Evolutionary conservation across 140 eudicot species (phyloP), one percentile per base, ranked within the genome.

Genomic region (Flaveria floridana): DNA sequence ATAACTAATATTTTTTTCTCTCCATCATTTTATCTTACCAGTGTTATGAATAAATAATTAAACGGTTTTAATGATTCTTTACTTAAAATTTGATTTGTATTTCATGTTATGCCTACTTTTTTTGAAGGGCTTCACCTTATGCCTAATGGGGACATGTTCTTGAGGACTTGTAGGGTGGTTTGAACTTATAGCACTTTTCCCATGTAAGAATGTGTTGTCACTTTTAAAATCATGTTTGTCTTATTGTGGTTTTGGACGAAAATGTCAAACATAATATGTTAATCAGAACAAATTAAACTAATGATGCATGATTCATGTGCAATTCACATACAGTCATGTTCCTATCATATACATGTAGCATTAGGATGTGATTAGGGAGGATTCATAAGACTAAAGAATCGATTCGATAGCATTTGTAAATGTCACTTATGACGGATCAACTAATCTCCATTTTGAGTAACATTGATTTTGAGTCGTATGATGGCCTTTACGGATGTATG

Each of bases 261-360:
- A 69, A 13, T 46, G 9, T 75, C 47, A 76, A 52, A 37, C 58
- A 53, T 37, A 6, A 63, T 63, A 12, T 15, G 20, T 15, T 63
- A 39, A 75, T 28, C 15, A 51, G 44, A 30, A 41, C 58, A 48
- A 59, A 74, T 63, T 64, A 61, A 76, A 65, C 41, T 65, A 30
- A 66, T 76, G 28, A 41, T 65, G 67, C 21, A 76, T 59, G 59
- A 59, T 44, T 9, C 68, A 39, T 66, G 72, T 67, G 48, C 68
- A 52, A 53, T 41, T 66, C 18, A 41, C 68, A 53, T 55, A 52
- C 20, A 52, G 67, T 51, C 73, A 19, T 20, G 23, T 52, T 76
- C 74, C 53, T 34, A 37, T 39, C 56, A 37, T 23, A 52, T 65
- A 63, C 18, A 28, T 20, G 2, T 75, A 18, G 55, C 28, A 64